Percentiles rank a stretch among this genome's conserved stretches.
Conservation (phyloP, 495 filamentous ascomycete species). For the Penicillium bialowiezense region DNA sequence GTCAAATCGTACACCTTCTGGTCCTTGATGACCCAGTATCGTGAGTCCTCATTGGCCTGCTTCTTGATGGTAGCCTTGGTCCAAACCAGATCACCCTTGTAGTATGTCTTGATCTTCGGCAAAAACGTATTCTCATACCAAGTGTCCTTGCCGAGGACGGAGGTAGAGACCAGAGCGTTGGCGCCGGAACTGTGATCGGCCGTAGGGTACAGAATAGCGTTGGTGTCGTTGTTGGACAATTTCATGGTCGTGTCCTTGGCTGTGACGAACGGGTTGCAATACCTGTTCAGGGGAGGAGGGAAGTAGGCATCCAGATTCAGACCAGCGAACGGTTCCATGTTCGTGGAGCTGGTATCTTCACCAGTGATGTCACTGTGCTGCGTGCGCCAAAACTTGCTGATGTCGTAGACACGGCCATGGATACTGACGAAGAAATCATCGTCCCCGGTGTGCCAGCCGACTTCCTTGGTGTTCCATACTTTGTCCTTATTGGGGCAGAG, state of each 20-base stretch:
- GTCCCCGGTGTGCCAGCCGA: constrained; percentile 64
- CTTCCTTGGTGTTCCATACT: constrained; percentile 74
- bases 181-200: constrained; percentile 69
- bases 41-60: constrained; percentile 63
- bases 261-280: constrained; percentile 65
- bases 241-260: constrained; percentile 45
- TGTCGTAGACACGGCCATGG: constrained; percentile 88
- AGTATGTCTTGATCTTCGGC: constrained; percentile 77
- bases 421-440: constrained; percentile 88
- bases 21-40: constrained; percentile 77
- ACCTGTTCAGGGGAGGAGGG: constrained; percentile 68
- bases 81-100: constrained; percentile 84
- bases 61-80: constrained; percentile 44
- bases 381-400: constrained; percentile 77
- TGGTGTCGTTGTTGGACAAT: constrained; percentile 63
- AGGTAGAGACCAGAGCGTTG: constrained; percentile 47
- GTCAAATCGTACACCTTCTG: constrained; percentile 82
- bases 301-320: constrained; percentile 82
- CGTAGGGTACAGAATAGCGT: constrained; percentile 31
- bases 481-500: constrained; percentile 92
- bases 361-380: constrained; percentile 70
- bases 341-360: constrained; percentile 55
- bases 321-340: constrained; percentile 77
- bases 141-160: constrained; percentile 54
- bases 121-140: constrained; percentile 79